Evolutionary conservation across 202 grass and related monocot genomes (phyloP), one percentile per base, ranked within the genome.

Genomic region (Tripidium arundinaceum): DNA sequence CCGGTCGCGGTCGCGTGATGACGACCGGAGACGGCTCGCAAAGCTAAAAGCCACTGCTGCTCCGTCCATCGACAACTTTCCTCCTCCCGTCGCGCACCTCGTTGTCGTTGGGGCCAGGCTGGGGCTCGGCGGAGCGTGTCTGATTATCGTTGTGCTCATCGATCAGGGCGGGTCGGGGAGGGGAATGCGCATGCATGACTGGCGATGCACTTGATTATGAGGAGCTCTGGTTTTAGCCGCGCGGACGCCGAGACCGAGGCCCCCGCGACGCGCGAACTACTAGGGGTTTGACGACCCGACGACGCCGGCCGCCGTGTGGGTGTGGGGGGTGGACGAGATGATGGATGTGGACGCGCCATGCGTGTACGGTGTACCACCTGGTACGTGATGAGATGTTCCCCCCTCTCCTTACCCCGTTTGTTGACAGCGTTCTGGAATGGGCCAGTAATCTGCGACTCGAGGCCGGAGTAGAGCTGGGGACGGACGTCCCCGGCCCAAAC

Each of bases 331-430:
- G 45, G 45, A 47, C 14, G 45, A 6, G 52, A 21, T 22, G 21
- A 49, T 68, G 19, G 37, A 76, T 49, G 52, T 9, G 65, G 50
- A 77, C 64, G 62, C 1, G 82, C 67, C 82, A 84, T 72, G 75
- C 83, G 82, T 71, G 82, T 63, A 78, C 74, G 43, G 43, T 46
- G 43, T 14, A 36, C 62, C 27, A 77, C 72, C 49, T 78, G 24
- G 6, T 16, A 19, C 47, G 6, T 50, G 16, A 19, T 19, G 47
- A 50, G 47, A 50, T 50, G 47, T 19, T 7, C n/a, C 47, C 47
- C 47, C 47, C 41, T 43, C 41, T 43, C 41, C 4, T n/a, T n/a
- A n/a, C n/a, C n/a, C n/a, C n/a, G n/a, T n/a, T n/a, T n/a, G n/a
- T n/a, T n/a, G n/a, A n/a, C n/a, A n/a, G n/a, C n/a, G n/a, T n/a